A percentile compares a stretch with the other conserved stretches of the same genome.
phyloP scores from a whole-genome alignment of 129 eudicot species.

The Rutidosis leptorrhynchoides region DNA sequence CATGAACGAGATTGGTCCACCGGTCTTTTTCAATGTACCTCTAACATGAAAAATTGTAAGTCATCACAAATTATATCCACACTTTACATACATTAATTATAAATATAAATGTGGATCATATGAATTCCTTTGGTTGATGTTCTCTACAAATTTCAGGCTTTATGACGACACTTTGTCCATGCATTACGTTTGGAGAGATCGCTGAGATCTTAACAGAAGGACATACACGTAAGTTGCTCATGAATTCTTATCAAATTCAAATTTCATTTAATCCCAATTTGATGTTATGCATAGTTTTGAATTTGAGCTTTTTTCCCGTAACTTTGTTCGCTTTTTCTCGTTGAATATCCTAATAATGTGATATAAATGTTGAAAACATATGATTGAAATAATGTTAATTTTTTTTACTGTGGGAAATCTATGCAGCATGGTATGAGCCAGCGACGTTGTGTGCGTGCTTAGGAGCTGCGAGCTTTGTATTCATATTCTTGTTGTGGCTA shows the following conservation, averaged over 20 bases:
- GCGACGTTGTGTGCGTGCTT: conserved; percentile 36
- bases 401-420: neutral
- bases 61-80: neutral
- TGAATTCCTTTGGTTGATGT: neutral
- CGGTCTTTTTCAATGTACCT: conserved; percentile 45
- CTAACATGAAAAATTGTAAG: conserved; percentile 44
- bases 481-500: conserved; percentile 27
- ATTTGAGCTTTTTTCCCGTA: neutral
- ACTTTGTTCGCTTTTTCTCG: neutral
- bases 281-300: neutral
- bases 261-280: neutral
- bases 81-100: neutral
- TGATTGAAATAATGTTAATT: neutral
- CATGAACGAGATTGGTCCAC: conserved; percentile 55
- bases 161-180: conserved; percentile 44
- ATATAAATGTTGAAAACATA: neutral
- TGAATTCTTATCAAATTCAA: neutral
- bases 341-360: neutral
- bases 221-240: conserved; percentile 41
- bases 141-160: conserved; percentile 33
- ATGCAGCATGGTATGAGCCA: conserved; percentile 47
- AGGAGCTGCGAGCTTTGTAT: conserved; percentile 29
- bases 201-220: conserved; percentile 62
- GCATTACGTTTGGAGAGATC: conserved; percentile 55
- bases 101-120: neutral